A percentile compares a stretch with the other conserved stretches of the same genome.
phyloP scores from a whole-genome alignment of 108 stramenopile genomes.

The Skeletonema costatum region DNA sequence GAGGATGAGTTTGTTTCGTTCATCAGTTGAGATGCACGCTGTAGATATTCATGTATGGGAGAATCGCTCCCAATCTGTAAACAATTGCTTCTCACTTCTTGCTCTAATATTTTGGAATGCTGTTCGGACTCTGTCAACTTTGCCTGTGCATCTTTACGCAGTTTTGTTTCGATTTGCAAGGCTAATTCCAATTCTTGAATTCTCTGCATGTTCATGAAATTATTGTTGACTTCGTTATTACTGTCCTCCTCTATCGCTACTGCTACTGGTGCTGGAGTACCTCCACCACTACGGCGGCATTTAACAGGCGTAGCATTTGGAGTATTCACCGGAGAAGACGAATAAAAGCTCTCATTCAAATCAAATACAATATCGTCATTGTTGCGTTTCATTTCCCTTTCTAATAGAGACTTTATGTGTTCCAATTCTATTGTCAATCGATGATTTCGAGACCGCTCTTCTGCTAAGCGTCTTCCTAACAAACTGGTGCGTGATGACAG shows the following conservation, averaged over 20 bases:
- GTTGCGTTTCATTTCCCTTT: background rate
- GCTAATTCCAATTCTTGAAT: constrained; percentile 8
- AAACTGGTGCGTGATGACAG: constrained; percentile 19
- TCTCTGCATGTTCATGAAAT: background rate
- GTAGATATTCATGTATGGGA: background rate
- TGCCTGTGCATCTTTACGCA: background rate
- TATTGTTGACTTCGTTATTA: background rate
- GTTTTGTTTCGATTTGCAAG: background rate
- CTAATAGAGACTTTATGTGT: background rate
- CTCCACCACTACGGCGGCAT: background rate
- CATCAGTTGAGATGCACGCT: background rate
- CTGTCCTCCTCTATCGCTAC: background rate
- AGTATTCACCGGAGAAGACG: background rate
- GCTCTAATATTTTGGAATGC: background rate
- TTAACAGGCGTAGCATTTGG: background rate
- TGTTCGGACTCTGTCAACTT: background rate
- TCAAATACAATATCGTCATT: background rate
- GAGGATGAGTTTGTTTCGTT: background rate
- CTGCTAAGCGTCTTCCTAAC: constrained; percentile 6
- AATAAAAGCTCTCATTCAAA: background rate
- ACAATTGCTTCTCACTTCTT: background rate
- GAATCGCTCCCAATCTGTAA: background rate
- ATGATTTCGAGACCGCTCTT: constrained; percentile 28
- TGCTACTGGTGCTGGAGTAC: background rate
- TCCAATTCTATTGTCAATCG: background rate